These are phyloP conservation scores for Penicillium sp. DNA, from an alignment of 2,329 filamentous ascomycete genomes.

Conservation along the genomic window DNA sequence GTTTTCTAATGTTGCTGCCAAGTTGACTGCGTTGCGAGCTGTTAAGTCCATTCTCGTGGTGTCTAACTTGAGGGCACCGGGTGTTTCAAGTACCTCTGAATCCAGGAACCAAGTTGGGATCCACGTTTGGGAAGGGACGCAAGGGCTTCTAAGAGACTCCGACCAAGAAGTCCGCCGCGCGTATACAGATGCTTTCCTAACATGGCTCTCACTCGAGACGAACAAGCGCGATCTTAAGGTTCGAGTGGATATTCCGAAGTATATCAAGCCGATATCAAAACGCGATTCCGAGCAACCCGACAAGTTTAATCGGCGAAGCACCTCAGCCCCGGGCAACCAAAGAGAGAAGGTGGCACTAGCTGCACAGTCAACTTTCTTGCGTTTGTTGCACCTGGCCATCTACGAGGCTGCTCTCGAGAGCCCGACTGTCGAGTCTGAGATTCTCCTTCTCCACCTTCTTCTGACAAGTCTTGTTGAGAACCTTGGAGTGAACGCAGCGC, in stretches of 20 bases:
- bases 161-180: conserved; percentile 79
- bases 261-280: conserved; percentile 47
- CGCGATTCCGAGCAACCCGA: conserved; percentile 47
- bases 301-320: conserved; percentile 62
- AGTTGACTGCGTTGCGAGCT: conserved; percentile 70
- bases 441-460: conserved; percentile 76
- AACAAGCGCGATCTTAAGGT: conserved; percentile 67
- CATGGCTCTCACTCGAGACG: conserved; percentile 85
- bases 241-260: conserved; percentile 59
- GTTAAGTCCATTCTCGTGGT: conserved; percentile 82
- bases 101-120: conserved; percentile 76
- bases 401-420: conserved; percentile 84
- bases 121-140: conserved; percentile 92
- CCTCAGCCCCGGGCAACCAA: conserved; percentile 66
- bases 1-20: conserved; percentile 66
- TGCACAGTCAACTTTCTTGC: conserved; percentile 71
- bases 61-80: conserved; percentile 70
- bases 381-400: conserved; percentile 81
- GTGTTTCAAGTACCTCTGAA: conserved; percentile 64
- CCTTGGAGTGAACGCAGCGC: conserved; percentile 80
- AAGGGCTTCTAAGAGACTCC: conserved; percentile 84
- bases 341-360: conserved; percentile 61
- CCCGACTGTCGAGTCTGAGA: conserved; percentile 72
- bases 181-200: conserved; percentile 80
- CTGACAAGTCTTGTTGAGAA: conserved; percentile 73